These are phyloP conservation scores for Hordeum vulgare DNA, from an alignment of 176 grass and related monocot species.

Conservation along the genomic window MorexV3_pseudomolecules_assembly NC_058520.1:592819110-592819609, in stretches of 20 bases:
- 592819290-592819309: too few relatives aligned
- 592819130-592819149: neutral
- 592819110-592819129: too few relatives aligned
- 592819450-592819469: neutral
- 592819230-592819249: neutral
- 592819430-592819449: neutral
- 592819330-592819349: too few relatives aligned
- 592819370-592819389: too few relatives aligned
- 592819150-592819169: too few relatives aligned
- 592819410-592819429: slow-evolving; percentile 14
- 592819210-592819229: neutral
- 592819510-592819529: slow-evolving; percentile 5
- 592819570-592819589: slow-evolving; percentile 21
- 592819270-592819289: neutral
- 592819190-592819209: neutral
- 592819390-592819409: slow-evolving; percentile 49
- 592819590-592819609: slow-evolving; percentile 55
- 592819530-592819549: slow-evolving; percentile 34
- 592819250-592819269: neutral
- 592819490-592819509: slow-evolving; percentile 19
- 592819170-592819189: neutral
- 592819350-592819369: too few relatives aligned
- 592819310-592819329: too few relatives aligned
- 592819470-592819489: too few relatives aligned
- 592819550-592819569: slow-evolving; percentile 51